Percentiles rank a stretch among this genome's conserved stretches.
These are phyloP conservation scores for Eucalyptus brandiana DNA, from an alignment of 345 rosid species.

Conservation along the genomic window DNA sequence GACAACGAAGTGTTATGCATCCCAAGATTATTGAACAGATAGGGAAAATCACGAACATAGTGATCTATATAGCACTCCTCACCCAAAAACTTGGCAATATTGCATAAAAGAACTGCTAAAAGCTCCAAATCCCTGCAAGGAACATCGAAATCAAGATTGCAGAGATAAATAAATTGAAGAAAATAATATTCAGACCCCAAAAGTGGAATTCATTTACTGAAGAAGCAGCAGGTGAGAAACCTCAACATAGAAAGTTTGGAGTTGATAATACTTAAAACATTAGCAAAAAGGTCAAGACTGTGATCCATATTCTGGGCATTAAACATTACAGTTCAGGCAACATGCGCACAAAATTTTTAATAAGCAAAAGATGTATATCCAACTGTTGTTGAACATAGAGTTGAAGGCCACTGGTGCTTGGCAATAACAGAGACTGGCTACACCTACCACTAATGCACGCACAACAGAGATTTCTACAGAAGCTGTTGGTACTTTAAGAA, in stretches of 20 bases:
- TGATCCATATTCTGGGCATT: not conserved
- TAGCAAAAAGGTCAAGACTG: not conserved
- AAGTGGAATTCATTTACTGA: not conserved
- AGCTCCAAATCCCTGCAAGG: conserved; percentile 70
- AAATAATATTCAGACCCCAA: not conserved
- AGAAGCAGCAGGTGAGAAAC: not conserved
- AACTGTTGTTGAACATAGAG: not conserved
- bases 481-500: not conserved
- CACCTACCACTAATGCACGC: not conserved
- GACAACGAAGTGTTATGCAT: conserved; percentile 13
- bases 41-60: conserved; percentile 88
- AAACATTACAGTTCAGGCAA: not conserved
- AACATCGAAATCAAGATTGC: not conserved
- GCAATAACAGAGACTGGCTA: not conserved
- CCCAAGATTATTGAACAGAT: conserved; percentile 32
- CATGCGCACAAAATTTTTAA: not conserved
- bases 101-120: conserved; percentile 56
- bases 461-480: not conserved
- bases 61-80: conserved; percentile 70
- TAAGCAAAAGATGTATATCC: not conserved
- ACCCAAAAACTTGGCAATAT: conserved; percentile 63
- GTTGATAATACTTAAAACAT: not conserved
- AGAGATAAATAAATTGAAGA: not conserved
- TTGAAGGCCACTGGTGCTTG: not conserved
- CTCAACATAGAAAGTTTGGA: not conserved